Evolutionary conservation across 2,329 filamentous ascomycete species (phyloP).

Genomic region (Pestalotiopsis fici): DNA sequence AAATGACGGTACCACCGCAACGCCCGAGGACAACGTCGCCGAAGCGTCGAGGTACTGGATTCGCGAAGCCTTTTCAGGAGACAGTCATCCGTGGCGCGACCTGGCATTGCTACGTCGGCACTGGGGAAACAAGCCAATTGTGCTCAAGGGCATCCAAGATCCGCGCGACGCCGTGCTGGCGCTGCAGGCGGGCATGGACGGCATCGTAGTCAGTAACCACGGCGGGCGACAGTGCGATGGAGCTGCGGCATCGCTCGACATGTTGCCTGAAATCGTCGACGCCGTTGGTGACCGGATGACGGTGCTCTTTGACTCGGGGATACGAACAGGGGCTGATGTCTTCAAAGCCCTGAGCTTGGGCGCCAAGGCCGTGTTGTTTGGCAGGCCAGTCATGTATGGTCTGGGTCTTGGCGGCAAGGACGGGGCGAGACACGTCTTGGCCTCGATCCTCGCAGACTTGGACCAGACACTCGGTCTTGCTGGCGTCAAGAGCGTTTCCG

Average conservation of each 20-base stretch:
- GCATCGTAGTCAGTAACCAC: slow-evolving; percentile 51
- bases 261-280: slow-evolving; percentile 55
- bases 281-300: slow-evolving; percentile 48
- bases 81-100: slow-evolving; percentile 57
- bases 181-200: slow-evolving; percentile 43
- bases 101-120: slow-evolving; percentile 57
- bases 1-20: slow-evolving; percentile 33
- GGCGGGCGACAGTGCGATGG: slow-evolving; percentile 46
- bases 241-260: slow-evolving; percentile 10
- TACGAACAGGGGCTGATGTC: slow-evolving; percentile 53
- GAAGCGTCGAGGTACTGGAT: slow-evolving; percentile 56
- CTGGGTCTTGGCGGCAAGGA: slow-evolving; percentile 49
- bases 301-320: slow-evolving; percentile 53
- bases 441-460: slow-evolving; percentile 50
- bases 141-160: slow-evolving; percentile 60
- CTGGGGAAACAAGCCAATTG: slow-evolving; percentile 63
- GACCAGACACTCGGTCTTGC: slow-evolving; percentile 58
- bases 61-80: slow-evolving; percentile 42
- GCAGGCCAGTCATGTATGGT: slow-evolving; percentile 55
- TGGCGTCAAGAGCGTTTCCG: slow-evolving; percentile 45
- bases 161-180: slow-evolving; percentile 50
- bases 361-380: slow-evolving; percentile 50
- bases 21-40: slow-evolving; percentile 47
- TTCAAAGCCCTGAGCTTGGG: slow-evolving; percentile 56
- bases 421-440: slow-evolving; percentile 48